Evolutionary conservation across 441 rosid genomes (phyloP).

Genomic region (Kokia cookei): DNA sequence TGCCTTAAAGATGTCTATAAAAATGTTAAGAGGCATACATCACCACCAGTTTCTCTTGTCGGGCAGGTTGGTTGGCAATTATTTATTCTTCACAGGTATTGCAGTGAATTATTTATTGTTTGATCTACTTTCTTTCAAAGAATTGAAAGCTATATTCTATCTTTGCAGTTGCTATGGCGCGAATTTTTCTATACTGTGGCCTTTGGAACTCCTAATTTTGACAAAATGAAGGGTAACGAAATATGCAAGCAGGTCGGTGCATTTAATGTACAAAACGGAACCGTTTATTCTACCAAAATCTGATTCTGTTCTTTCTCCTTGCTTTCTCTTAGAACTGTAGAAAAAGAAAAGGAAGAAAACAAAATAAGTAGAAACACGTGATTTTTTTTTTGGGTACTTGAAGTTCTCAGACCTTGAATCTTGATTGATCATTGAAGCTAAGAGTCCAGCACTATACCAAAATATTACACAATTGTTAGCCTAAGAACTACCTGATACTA

Average conservation of each 20-base stretch:
- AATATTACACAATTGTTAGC: background rate
- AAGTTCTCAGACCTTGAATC: background rate
- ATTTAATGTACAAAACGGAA: background rate
- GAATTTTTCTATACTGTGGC: constrained; percentile 92
- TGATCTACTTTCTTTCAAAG: background rate
- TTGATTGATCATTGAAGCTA: background rate
- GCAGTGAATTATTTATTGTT: background rate
- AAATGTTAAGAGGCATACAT: constrained; percentile 55
- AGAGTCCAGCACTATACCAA: background rate
- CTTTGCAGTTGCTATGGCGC: constrained; percentile 74
- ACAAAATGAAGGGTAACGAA: constrained; percentile 70
- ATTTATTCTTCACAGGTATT: background rate
- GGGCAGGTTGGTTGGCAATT: constrained; percentile 64
- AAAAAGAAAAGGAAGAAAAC: background rate
- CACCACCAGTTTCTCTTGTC: constrained; percentile 91
- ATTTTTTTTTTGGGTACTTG: background rate
- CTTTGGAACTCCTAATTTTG: constrained; percentile 86
- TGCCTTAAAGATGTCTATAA: constrained; percentile 63
- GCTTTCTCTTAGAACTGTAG: background rate
- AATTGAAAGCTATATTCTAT: constrained; percentile 15
- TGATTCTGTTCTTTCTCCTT: background rate
- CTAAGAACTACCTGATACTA: background rate
- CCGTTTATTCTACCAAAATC: background rate
- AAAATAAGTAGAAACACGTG: background rate
- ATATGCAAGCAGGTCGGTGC: constrained; percentile 84